These are phyloP conservation scores for Chionographis japonica DNA, from an alignment of 106 monocot species.

Conservation along the genomic window DNA sequence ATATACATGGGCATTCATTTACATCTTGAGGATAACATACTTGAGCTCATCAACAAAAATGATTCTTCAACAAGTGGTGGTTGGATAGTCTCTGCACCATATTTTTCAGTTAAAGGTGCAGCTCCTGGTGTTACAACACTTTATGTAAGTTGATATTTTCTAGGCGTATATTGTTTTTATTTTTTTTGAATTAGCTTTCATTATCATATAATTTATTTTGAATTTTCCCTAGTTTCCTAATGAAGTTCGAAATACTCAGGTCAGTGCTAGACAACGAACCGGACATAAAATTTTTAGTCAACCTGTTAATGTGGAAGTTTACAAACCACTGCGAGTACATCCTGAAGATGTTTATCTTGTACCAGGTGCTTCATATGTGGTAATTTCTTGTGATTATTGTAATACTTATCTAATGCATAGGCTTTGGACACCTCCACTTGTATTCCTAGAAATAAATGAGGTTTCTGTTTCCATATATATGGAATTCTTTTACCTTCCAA, in stretches of 20 bases:
- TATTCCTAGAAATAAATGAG: too few relatives aligned
- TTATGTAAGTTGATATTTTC: constrained; percentile 62
- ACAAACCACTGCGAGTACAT: constrained; percentile 50
- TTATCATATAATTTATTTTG: too few relatives aligned
- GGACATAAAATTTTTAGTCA: constrained; percentile 68
- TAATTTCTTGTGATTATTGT: constrained; percentile 20
- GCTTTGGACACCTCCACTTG: background rate
- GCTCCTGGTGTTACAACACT: constrained; percentile 55
- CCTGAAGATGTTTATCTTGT: constrained; percentile 78
- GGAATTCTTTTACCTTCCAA: too few relatives aligned
- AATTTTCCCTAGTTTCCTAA: constrained; percentile 1
- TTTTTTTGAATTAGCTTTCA: too few relatives aligned
- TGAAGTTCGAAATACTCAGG: constrained; percentile 42
- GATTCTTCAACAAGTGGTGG: constrained; percentile 27
- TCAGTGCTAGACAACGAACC: constrained; percentile 43
- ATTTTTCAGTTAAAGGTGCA: constrained; percentile 64
- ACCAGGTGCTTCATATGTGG: constrained; percentile 89
- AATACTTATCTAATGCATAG: background rate
- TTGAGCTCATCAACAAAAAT: constrained; percentile 41
- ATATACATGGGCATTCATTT: constrained; percentile 69
- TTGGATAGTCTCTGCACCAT: constrained; percentile 18
- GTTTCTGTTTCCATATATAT: too few relatives aligned
- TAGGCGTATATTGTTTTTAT: background rate
- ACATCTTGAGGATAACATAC: constrained; percentile 55
- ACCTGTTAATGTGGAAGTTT: constrained; percentile 84